Evolutionary conservation across 2,329 filamentous ascomycete genomes (phyloP).

Genomic region (Clonostachys rosea): DNA sequence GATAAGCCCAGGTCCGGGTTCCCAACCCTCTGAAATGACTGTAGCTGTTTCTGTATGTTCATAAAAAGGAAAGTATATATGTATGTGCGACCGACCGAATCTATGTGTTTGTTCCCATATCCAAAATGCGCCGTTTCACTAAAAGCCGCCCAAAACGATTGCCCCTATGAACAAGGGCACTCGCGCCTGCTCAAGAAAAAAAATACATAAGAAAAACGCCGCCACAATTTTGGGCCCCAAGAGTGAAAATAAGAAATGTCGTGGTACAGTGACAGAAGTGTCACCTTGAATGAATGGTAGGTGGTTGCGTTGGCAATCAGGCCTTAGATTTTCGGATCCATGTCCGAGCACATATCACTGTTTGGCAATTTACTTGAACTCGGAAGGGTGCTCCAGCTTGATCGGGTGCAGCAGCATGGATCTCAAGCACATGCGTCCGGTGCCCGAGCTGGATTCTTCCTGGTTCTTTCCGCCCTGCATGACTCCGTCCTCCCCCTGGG

Average conservation of each 20-base stretch:
- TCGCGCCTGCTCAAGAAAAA: no score
- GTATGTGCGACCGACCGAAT: no score
- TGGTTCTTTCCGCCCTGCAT: conserved; percentile 47
- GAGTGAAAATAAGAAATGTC: neutral
- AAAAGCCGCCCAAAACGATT: no score
- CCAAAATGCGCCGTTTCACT: no score
- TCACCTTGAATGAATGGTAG: neutral
- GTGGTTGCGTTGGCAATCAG: neutral
- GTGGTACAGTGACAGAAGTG: neutral
- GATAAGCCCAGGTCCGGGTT: no score
- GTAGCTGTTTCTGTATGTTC: no score
- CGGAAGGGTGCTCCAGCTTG: conserved; percentile 58
- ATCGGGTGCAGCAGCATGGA: conserved; percentile 80
- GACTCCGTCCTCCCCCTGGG: conserved; percentile 34
- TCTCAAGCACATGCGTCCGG: conserved; percentile 71
- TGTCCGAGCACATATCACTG: no score
- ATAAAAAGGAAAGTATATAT: no score
- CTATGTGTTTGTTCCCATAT: no score
- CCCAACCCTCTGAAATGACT: no score
- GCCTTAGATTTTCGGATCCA: no score
- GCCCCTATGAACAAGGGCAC: no score
- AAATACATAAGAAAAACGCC: neutral
- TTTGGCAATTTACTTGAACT: conserved; percentile 10
- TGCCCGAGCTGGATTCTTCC: conserved; percentile 35
- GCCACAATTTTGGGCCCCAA: neutral